Evolutionary conservation across 225 moss, liverwort and hornwort species (phyloP).

Genomic region (Climacium dendroides): DNA sequence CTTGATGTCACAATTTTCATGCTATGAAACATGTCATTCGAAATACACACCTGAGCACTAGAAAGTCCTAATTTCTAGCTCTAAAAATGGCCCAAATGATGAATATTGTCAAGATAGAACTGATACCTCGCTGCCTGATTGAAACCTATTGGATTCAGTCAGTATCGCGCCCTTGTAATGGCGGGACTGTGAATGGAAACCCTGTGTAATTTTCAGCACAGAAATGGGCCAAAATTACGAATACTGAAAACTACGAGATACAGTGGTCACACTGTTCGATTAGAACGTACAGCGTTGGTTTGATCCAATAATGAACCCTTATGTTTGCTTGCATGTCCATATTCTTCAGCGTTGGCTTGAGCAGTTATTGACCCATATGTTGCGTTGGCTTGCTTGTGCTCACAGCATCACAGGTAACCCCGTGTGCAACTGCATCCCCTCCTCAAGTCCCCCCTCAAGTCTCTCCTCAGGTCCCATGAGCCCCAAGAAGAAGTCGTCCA

Average conservation of each 20-base stretch:
- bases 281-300: not conserved
- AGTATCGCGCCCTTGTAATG: not conserved
- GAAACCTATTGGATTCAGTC: not conserved
- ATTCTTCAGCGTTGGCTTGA: not conserved
- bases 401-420: constrained; percentile 7
- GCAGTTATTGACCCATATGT: not conserved
- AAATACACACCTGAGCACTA: not conserved
- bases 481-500: not conserved
- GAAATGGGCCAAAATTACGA: not conserved
- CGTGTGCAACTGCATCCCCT: not conserved
- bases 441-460: not conserved
- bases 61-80: no score
- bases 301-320: not conserved
- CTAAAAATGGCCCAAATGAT: not conserved
- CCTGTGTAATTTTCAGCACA: not conserved
- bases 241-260: no score
- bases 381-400: not conserved
- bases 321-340: not conserved
- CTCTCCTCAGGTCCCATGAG: not conserved
- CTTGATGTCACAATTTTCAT: not conserved
- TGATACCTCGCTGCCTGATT: no score
- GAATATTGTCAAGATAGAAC: not conserved
- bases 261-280: no score
- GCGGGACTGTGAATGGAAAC: not conserved
- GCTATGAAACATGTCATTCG: not conserved